Base-by-base conservation (phyloP, 768 basidiomycete genomes). In the Naematelia encephala region DNA sequence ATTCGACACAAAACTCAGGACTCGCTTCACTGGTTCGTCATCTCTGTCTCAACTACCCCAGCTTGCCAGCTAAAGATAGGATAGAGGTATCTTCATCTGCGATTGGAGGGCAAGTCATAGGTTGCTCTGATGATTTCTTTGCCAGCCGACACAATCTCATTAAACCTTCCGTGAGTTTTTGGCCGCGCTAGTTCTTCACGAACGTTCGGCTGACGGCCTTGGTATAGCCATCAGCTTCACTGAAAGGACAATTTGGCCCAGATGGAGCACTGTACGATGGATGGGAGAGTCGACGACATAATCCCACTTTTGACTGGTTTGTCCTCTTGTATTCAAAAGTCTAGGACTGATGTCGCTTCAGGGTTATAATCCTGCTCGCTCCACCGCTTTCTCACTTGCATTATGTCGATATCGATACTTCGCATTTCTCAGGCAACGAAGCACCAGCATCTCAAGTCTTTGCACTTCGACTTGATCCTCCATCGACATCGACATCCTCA, bases 191-290 rank as follows among this genome's bases (percentile, higher is more conserved):
- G 43, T 16, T 5, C 55, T 1, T 19, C 10, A 23, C 1, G 4
- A 2, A 26, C 22, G 27, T 29, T 12, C 29, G 3, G 11, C 1
- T 54, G n/a, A 0, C 14, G 42, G 14, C 23, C 51, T 19, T 45
- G 5, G 25, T 26, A 13, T 63, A 96, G 92, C 88, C 93, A 5
- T 85, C 93, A 22, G 84, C 82, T 3, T 90, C 87, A 64, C 78
- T 96, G 73, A 92, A 93, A 77, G 96, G 96, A n/a, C 90, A 92
- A 66, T 99, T 92, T 68, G 94, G 94, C 5, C 89, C 91, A 2
- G 94, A 92, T 43, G 96, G 96, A 22, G 94, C 94, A 0, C 78
- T 97, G 22, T 98, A 82, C 77, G 90, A 87, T 64, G 96, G 93
- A 54, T 99, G 96, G 96, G 96, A 99, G 76, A 83, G 82, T 25